A percentile compares a stretch with the other conserved stretches of the same genome.
Conservation (phyloP, 805 yeast species). For the Tetrapisispora nanseiensis region DNA sequence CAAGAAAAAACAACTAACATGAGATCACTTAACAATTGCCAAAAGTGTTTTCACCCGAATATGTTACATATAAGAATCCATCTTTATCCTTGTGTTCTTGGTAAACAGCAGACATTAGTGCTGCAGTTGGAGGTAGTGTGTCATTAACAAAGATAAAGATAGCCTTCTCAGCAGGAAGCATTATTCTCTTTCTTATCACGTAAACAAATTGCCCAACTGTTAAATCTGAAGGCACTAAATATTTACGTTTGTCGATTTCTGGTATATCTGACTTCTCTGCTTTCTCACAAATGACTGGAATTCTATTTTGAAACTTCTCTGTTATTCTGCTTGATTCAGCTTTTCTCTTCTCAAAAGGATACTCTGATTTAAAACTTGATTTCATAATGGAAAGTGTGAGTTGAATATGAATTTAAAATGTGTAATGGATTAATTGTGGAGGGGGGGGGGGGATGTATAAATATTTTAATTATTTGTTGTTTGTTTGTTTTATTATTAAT, state of each 20-base stretch:
- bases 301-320: constrained; percentile 80
- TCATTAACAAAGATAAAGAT: constrained; percentile 95
- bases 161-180: constrained; percentile 94
- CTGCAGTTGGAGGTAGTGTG: constrained; percentile 95
- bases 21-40: too few relatives aligned
- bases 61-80: constrained; percentile 90
- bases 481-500: too few relatives aligned
- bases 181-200: constrained; percentile 92
- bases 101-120: constrained; percentile 87
- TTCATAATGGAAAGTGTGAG: constrained; percentile 16
- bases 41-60: constrained; percentile 96
- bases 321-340: constrained; percentile 89
- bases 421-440: neutral
- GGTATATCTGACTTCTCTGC: constrained; percentile 95
- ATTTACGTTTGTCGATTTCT: constrained; percentile 93
- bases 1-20: too few relatives aligned
- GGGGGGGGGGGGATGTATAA: neutral
- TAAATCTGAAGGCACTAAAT: constrained; percentile 89
- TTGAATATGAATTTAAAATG: neutral
- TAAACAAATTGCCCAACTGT: constrained; percentile 98
- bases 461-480: too few relatives aligned
- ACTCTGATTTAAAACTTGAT: constrained; percentile 44
- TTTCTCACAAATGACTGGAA: constrained; percentile 94
- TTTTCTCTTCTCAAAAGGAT: constrained; percentile 89
- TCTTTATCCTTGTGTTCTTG: constrained; percentile 97